Conservation (phyloP, 1,284 basidiomycete genomes). For the Fomitopsis pinicola region DNA sequence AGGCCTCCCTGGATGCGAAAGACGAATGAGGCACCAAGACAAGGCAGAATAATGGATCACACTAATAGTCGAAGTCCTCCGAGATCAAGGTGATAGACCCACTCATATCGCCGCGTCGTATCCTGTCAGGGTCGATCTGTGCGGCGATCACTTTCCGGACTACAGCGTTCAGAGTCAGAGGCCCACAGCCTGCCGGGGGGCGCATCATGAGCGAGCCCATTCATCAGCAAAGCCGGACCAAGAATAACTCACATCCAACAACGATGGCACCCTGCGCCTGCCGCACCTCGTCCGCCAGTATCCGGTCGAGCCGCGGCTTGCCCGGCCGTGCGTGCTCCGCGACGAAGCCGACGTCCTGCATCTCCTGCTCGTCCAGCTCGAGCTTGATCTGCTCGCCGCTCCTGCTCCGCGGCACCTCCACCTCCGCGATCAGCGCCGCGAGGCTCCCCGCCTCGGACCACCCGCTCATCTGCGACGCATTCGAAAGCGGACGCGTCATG, state of each 20-base stretch:
- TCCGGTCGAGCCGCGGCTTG: constrained; percentile 65
- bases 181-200: constrained; percentile 59
- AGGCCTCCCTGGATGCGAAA: constrained; percentile 50
- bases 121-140: constrained; percentile 54
- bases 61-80: constrained; percentile 65
- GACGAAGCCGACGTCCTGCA: constrained; percentile 60
- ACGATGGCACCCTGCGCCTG: constrained; percentile 52
- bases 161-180: constrained; percentile 66
- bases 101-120: constrained; percentile 56
- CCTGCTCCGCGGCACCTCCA: constrained; percentile 13
- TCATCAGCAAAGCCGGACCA: background rate
- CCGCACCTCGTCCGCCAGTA: constrained; percentile 66
- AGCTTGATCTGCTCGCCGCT: constrained; percentile 34
- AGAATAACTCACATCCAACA: constrained; percentile 57
- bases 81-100: constrained; percentile 60
- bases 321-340: constrained; percentile 72
- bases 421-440: constrained; percentile 24
- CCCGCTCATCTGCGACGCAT: constrained; percentile 13
- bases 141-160: constrained; percentile 65
- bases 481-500: constrained; percentile 10
- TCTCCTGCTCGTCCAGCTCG: constrained; percentile 63
- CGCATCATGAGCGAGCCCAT: background rate
- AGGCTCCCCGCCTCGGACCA: constrained; percentile 27
- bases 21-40: constrained; percentile 33
- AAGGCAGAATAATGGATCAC: constrained; percentile 45